phyloP scores from a whole-genome alignment of 176 grass and related monocot genomes.

The Bromus sterilis region DNA sequence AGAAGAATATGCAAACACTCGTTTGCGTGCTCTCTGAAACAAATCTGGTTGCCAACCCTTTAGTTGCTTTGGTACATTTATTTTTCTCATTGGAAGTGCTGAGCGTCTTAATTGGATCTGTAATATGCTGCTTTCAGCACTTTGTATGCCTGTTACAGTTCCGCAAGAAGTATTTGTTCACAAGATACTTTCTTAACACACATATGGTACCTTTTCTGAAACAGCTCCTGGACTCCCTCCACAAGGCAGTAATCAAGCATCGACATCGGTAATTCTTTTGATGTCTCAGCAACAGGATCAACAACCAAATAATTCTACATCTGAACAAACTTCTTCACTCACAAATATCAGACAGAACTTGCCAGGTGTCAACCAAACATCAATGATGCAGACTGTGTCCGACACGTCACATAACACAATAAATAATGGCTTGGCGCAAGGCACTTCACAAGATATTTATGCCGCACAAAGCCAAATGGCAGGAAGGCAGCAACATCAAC shows the following conservation, averaged over 20 bases:
- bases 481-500: slow-evolving; percentile 58
- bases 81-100: slow-evolving; percentile 1
- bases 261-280: slow-evolving; percentile 46
- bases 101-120: slow-evolving; percentile 1
- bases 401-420: slow-evolving; percentile 32
- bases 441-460: slow-evolving; percentile 49
- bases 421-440: no score
- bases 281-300: slow-evolving; percentile 54
- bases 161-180: neutral
- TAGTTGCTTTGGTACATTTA: neutral
- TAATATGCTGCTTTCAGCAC: neutral
- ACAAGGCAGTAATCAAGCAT: slow-evolving; percentile 51
- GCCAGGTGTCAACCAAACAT: no score
- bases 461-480: slow-evolving; percentile 53
- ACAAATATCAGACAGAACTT: neutral
- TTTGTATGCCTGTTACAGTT: neutral
- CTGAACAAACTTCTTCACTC: slow-evolving; percentile 41
- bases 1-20: neutral
- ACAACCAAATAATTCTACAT: slow-evolving; percentile 39
- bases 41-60: neutral
- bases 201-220: slow-evolving; percentile 27
- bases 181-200: neutral
- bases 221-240: slow-evolving; percentile 37
- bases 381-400: slow-evolving; percentile 32
- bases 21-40: neutral